Percentiles rank a stretch among this genome's conserved stretches.
phyloP scores from a whole-genome alignment of 768 basidiomycete genomes.

The Chalciporus chontae region DNA sequence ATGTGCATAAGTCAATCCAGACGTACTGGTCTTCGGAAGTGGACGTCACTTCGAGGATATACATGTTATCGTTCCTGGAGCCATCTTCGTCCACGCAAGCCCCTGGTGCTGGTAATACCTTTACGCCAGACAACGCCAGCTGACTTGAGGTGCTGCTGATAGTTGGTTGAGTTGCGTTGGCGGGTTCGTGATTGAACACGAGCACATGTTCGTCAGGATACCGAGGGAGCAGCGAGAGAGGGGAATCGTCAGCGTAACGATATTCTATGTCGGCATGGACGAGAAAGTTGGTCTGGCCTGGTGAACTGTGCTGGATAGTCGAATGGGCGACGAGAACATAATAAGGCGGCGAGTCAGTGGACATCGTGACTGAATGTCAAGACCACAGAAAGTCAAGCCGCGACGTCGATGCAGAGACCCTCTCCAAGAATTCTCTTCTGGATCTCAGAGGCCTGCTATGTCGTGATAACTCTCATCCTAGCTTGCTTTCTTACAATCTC shows the following conservation, averaged over 20 bases:
- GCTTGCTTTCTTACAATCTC: constrained; percentile 59
- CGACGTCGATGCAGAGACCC: not conserved
- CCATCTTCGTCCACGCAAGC: constrained; percentile 51
- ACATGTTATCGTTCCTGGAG: constrained; percentile 64
- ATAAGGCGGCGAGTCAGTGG: constrained; percentile 48
- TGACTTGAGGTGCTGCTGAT: constrained; percentile 49
- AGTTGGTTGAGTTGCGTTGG: constrained; percentile 35
- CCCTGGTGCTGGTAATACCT: constrained; percentile 70
- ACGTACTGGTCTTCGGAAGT: constrained; percentile 44
- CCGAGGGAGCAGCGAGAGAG: constrained; percentile 58
- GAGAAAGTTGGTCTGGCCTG: constrained; percentile 35
- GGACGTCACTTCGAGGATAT: constrained; percentile 63
- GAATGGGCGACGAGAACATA: constrained; percentile 69
- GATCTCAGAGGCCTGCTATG: constrained; percentile 53
- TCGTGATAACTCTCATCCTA: constrained; percentile 45
- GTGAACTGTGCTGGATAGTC: constrained; percentile 34
- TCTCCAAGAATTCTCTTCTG: constrained; percentile 45
- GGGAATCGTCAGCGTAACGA: constrained; percentile 77
- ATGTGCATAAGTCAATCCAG: not conserved
- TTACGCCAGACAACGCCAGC: constrained; percentile 55
- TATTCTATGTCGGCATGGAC: constrained; percentile 75
- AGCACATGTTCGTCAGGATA: constrained; percentile 67
- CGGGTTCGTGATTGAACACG: constrained; percentile 66
- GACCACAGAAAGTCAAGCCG: not conserved
- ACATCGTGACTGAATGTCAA: constrained; percentile 4